phyloP scores from a whole-genome alignment of 2,329 filamentous ascomycete genomes.

The Apiospora sp. region DNA sequence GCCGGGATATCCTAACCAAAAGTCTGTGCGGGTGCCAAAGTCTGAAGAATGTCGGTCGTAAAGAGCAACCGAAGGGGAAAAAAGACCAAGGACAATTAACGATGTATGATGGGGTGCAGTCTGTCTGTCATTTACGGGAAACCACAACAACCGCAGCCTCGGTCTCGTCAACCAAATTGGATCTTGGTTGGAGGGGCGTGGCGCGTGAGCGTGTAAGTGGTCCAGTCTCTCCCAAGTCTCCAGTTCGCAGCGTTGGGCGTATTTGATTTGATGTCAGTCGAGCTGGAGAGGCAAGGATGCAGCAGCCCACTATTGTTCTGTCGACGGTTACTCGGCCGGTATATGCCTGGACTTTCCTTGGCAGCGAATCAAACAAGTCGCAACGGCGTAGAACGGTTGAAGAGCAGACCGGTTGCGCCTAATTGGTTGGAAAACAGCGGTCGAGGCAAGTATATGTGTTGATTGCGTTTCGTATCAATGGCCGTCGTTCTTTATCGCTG shows the following conservation, averaged over 20 bases:
- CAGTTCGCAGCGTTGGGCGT: neutral
- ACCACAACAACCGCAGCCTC: neutral
- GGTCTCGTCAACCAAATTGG: neutral
- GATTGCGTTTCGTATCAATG: constrained; percentile 2
- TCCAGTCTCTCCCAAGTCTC: neutral
- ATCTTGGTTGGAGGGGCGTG: neutral
- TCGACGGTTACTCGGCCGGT: neutral
- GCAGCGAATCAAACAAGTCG: constrained; percentile 1
- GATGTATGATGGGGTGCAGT: neutral
- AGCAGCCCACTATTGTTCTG: neutral
- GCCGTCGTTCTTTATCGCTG: neutral
- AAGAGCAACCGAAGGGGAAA: neutral
- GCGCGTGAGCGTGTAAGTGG: constrained; percentile 17
- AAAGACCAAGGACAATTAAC: neutral
- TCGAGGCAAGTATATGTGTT: neutral
- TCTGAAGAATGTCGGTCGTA: neutral
- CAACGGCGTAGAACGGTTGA: neutral
- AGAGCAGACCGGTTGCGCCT: neutral
- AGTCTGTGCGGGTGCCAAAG: neutral
- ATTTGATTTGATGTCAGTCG: constrained; percentile 11
- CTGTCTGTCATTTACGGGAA: constrained; percentile 12
- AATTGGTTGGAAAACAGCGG: neutral
- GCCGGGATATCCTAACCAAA: neutral
- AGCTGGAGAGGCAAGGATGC: neutral
- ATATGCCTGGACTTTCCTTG: neutral